Evolutionary conservation across 257 asterid species (phyloP), one percentile per base, ranked within the genome.

Genomic region (Gynochthodes officinalis): DNA sequence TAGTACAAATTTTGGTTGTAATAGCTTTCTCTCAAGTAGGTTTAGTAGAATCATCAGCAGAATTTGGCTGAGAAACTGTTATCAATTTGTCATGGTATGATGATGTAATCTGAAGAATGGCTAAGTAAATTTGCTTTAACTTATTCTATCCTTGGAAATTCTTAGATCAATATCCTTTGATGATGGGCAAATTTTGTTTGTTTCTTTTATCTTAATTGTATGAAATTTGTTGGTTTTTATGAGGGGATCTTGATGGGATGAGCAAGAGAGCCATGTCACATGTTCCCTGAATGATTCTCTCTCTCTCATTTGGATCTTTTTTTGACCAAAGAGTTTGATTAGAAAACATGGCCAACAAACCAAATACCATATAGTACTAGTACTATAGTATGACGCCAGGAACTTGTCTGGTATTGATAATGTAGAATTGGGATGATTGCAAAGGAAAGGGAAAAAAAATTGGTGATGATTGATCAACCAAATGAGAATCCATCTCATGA

Each of bases 401-500:
- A 16, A 18, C 39, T 33, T 18, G 67, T 2, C n/a, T n/a, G n/a
- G n/a, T n/a, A n/a, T n/a, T n/a, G n/a, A 19, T 12, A 16, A 18
- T 6, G 15, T 1, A 30, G 49, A 32, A 53, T 33, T 3, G 25
- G 42, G 18, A 28, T 70, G 67, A 57, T 58, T n/a, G n/a, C n/a
- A n/a, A n/a, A n/a, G n/a, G n/a, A n/a, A n/a, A n/a, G n/a, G n/a
- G n/a, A n/a, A n/a, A n/a, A n/a, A n/a, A n/a, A n/a, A n/a, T n/a
- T n/a, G n/a, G n/a, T n/a, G n/a, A n/a, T n/a, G n/a, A n/a, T n/a
- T n/a, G n/a, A n/a, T n/a, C n/a, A n/a, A n/a, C n/a, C n/a, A n/a
- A n/a, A n/a, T n/a, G 5, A 67, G 39, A 53, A 69, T 69, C 63
- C 43, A 19, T 48, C 62, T 8, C 52, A 37, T 68, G 66, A 70